Evolutionary conservation across 2,329 filamentous ascomycete genomes (phyloP).

Genomic region (Samsoniella hepiali): DNA sequence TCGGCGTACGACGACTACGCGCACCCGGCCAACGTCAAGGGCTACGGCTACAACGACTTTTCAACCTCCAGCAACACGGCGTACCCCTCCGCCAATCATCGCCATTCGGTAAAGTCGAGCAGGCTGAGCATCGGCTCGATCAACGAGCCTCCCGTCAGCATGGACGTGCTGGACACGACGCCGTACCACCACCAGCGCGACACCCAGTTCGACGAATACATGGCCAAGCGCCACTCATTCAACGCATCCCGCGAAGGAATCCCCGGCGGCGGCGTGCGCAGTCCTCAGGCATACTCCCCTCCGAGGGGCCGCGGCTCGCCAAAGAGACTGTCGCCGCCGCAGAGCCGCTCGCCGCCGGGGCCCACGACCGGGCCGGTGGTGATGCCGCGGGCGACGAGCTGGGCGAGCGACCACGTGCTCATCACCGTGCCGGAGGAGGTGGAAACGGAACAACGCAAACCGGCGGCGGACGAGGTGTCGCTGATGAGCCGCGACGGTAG

Average conservation of each 20-base stretch:
- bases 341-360: constrained; percentile 26
- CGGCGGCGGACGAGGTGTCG: constrained; percentile 27
- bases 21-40: constrained; percentile 47
- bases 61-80: constrained; percentile 28
- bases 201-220: constrained; percentile 46
- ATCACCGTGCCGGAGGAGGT: constrained; percentile 40
- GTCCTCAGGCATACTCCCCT: not conserved
- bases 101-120: constrained; percentile 27
- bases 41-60: constrained; percentile 43
- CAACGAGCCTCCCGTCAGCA: constrained; percentile 22
- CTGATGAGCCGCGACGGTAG: constrained; percentile 28
- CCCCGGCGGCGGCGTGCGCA: not conserved
- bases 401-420: constrained; percentile 36
- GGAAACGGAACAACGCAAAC: constrained; percentile 20
- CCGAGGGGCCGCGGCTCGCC: not conserved
- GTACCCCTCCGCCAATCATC: constrained; percentile 28
- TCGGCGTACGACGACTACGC: constrained; percentile 49
- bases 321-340: not conserved
- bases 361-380: constrained; percentile 25
- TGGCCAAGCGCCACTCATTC: constrained; percentile 33
- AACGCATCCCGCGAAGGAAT: constrained; percentile 24
- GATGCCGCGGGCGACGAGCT: constrained; percentile 33
- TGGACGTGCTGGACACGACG: constrained; percentile 26
- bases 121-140: constrained; percentile 30
- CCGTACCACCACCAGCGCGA: constrained; percentile 45